phyloP scores from a whole-genome alignment of 1,139 yeast species.

The Protomyces gravidus region DNA sequence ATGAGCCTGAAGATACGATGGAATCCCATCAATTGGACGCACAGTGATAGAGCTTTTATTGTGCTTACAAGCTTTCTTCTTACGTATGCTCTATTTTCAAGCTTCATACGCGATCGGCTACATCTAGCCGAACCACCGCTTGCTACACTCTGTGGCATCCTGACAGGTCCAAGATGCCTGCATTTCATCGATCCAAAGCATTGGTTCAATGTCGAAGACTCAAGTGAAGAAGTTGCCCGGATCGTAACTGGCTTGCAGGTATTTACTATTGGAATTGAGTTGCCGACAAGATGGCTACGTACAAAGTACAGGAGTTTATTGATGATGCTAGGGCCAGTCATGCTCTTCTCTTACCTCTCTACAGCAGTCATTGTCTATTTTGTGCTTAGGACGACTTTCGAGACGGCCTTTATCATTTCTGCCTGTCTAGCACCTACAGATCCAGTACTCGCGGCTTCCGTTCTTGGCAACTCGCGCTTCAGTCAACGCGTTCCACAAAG shows the following conservation, averaged over 20 bases:
- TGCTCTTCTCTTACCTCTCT: slow-evolving; percentile 12
- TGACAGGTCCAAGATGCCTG: slow-evolving; percentile 16
- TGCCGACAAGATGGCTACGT: slow-evolving; percentile 19
- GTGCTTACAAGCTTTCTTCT: slow-evolving; percentile 13
- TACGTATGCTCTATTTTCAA: slow-evolving; percentile 16
- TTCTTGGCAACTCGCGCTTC: slow-evolving; percentile 24
- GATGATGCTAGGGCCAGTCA: slow-evolving; percentile 26
- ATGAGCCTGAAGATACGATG: slow-evolving; percentile 3
- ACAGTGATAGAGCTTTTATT: slow-evolving; percentile 19
- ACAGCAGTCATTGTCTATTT: slow-evolving; percentile 17
- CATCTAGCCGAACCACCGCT: slow-evolving; percentile 26
- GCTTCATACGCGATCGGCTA: slow-evolving; percentile 17
- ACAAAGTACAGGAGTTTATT: slow-evolving; percentile 12
- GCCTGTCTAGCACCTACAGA: slow-evolving; percentile 26
- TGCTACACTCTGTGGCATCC: slow-evolving; percentile 19
- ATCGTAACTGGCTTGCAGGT: slow-evolving; percentile 23
- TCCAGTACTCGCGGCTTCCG: slow-evolving; percentile 23
- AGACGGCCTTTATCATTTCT: slow-evolving; percentile 18
- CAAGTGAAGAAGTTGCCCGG: slow-evolving; percentile 23
- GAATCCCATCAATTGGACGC: slow-evolving; percentile 16
- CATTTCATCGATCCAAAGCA: slow-evolving; percentile 58
- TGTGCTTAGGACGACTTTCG: slow-evolving; percentile 9
- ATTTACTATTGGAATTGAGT: slow-evolving; percentile 19
- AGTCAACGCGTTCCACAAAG: slow-evolving; percentile 16
- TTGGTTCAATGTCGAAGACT: slow-evolving; percentile 55